These are phyloP conservation scores for Zygoascus hellenicus DNA, from an alignment of 1,139 yeast species.

Conservation along the genomic window DNA sequence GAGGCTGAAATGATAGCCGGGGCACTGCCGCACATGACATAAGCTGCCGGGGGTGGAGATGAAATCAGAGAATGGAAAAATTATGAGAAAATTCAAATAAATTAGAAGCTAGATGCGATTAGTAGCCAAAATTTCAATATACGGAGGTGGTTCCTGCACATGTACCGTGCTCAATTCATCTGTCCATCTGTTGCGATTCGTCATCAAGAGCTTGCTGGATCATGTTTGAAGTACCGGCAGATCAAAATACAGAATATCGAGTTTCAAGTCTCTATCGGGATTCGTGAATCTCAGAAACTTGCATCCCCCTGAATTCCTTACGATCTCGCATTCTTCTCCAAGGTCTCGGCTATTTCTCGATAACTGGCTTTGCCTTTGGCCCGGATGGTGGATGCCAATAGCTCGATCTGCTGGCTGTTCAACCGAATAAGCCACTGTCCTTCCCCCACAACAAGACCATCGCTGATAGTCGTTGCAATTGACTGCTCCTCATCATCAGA, in stretches of 20 bases:
- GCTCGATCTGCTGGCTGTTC: constrained; percentile 3
- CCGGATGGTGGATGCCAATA: constrained; percentile 9
- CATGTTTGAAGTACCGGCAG: no score
- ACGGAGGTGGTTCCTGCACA: no score
- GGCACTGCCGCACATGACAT: not conserved
- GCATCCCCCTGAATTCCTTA: no score
- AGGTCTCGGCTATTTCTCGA: constrained; percentile 6
- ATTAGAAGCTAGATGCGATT: no score
- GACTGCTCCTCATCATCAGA: constrained; percentile 14
- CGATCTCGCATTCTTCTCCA: not conserved
- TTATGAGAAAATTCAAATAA: no score
- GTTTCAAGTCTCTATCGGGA: no score
- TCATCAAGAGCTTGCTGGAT: no score
- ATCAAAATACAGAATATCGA: no score
- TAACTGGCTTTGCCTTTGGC: constrained; percentile 5
- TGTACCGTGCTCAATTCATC: no score
- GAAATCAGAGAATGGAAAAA: not conserved
- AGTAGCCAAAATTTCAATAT: no score
- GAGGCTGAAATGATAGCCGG: not conserved
- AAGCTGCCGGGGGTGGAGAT: not conserved
- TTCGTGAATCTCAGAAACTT: no score
- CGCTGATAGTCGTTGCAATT: constrained; percentile 16
- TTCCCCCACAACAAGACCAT: constrained; percentile 14
- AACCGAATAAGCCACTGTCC: constrained; percentile 17
- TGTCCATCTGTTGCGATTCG: no score